Base-by-base conservation (phyloP, 169 alveolate species). In the Amoebophrya sp. region DNA sequence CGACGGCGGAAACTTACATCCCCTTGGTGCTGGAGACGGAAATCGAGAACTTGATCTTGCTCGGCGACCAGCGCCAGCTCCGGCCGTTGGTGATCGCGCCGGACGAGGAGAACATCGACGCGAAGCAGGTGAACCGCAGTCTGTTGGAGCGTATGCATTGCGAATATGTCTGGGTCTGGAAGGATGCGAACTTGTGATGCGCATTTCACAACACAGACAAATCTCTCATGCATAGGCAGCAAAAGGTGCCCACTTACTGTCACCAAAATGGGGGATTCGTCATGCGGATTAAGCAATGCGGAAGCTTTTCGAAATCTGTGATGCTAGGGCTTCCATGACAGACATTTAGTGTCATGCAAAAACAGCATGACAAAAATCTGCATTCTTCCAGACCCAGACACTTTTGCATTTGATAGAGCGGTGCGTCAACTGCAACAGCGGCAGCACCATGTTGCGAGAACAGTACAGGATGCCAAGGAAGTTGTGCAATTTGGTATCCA, bases 61-160 rank as follows among this genome's bases (percentile, higher is more conserved):
- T 29, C 66, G 93, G 93, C 38, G 93, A 91, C 77, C 93, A 91
- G 89, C 83, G 88, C 89, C 93, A 91, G 93, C 77, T 91, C 89
- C 83, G 89, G 29, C 93, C 93, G 14, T 47, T 91, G 93, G 93
- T 91, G 39, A 39, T 91, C 38, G 93, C 93, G 35, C 35, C 89
- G 0, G 93, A 88, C 55, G 91, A 91, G 77, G 93, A 91, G 91
- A 55, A 89, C 40, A 32, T 29, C 77, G 66, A 90, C 40, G 92
- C 40, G 40, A 40, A 38, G 77, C 41, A 91, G 23, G 93, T 91
- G 89, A 90, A 77, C 83, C 91, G 93, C 53, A 91, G 93, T 40
- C 54, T 91, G 40, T 53, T 91, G 91, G 93, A 91, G 29, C 93
- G 93, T 0, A 90, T 90, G 7, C 77, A 77, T 38, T 77, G 38